Evolutionary conservation across 352 stramenopile species (phyloP).

Genomic region (Phytophthora kernoviae): DNA sequence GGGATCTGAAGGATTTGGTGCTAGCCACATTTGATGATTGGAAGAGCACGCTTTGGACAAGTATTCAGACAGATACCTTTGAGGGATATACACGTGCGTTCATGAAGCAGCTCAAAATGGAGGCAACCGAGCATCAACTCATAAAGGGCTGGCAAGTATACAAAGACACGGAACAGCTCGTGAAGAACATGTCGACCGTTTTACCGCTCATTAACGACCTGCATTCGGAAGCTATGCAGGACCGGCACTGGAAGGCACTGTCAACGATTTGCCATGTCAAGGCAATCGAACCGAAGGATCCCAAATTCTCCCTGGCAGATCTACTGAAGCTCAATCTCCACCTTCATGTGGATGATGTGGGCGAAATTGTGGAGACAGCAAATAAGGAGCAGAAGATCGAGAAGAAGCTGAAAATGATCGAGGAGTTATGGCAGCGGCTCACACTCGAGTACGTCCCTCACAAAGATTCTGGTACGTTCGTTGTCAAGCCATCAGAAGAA

Average conservation of each 20-base stretch:
- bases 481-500: conserved; percentile 87
- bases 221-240: conserved; percentile 94
- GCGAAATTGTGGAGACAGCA: conserved; percentile 87
- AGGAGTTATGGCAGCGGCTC: conserved; percentile 82
- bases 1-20: conserved; percentile 86
- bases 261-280: conserved; percentile 89
- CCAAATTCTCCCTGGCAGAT: conserved; percentile 85
- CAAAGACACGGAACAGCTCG: conserved; percentile 85
- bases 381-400: conserved; percentile 92
- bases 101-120: conserved; percentile 87
- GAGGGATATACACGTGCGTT: conserved; percentile 79
- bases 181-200: conserved; percentile 89
- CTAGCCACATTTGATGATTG: conserved; percentile 85
- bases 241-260: conserved; percentile 93
- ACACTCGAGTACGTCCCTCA: conserved; percentile 88
- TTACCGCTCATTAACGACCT: conserved; percentile 94
- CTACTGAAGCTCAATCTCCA: conserved; percentile 86
- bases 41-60: conserved; percentile 83
- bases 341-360: conserved; percentile 83
- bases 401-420: conserved; percentile 90
- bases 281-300: conserved; percentile 81
- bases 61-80: conserved; percentile 84
- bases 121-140: conserved; percentile 80
- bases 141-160: conserved; percentile 90
- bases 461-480: conserved; percentile 86